These are phyloP conservation scores for Tanacetum coccineum DNA, from an alignment of 129 eudicot species.

Conservation along the genomic window DNA sequence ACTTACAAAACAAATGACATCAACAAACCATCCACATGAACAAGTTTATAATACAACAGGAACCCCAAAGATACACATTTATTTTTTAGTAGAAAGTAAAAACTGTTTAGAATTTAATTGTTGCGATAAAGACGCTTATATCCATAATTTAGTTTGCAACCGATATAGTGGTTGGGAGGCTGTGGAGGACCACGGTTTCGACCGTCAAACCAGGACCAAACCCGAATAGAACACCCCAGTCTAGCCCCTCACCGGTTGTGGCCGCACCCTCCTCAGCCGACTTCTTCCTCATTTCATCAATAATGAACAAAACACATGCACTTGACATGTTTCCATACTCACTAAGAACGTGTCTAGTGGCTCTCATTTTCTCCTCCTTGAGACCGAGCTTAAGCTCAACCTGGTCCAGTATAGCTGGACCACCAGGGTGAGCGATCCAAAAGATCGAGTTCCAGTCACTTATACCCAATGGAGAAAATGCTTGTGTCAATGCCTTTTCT, in stretches of 20 bases:
- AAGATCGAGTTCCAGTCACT: conserved; percentile 61
- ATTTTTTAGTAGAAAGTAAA: not conserved
- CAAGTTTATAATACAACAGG: not conserved
- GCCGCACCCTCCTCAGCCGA: conserved; percentile 38
- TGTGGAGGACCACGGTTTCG: conserved; percentile 55
- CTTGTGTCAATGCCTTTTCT: conserved; percentile 40
- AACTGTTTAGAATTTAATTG: not conserved
- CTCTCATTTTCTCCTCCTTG: conserved; percentile 44
- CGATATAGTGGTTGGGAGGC: conserved; percentile 31
- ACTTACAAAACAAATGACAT: not conserved
- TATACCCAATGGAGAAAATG: conserved; percentile 46
- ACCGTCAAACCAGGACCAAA: conserved; percentile 65
- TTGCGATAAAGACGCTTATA: not conserved
- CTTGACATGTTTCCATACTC: conserved; percentile 67
- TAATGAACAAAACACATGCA: conserved; percentile 48
- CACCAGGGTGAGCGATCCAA: conserved; percentile 48
- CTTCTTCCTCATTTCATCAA: conserved; percentile 62
- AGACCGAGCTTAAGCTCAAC: conserved; percentile 46
- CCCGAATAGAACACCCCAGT: conserved; percentile 59
- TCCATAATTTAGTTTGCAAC: conserved; percentile 1
- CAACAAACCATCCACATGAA: not conserved
- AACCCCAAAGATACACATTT: not conserved
- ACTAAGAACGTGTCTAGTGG: conserved; percentile 49
- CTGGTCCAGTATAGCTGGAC: conserved; percentile 57
- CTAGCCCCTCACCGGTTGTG: conserved; percentile 55